Evolutionary conservation across 2,329 filamentous ascomycete species (phyloP).

Genomic region (Cyclaneusma minus): DNA sequence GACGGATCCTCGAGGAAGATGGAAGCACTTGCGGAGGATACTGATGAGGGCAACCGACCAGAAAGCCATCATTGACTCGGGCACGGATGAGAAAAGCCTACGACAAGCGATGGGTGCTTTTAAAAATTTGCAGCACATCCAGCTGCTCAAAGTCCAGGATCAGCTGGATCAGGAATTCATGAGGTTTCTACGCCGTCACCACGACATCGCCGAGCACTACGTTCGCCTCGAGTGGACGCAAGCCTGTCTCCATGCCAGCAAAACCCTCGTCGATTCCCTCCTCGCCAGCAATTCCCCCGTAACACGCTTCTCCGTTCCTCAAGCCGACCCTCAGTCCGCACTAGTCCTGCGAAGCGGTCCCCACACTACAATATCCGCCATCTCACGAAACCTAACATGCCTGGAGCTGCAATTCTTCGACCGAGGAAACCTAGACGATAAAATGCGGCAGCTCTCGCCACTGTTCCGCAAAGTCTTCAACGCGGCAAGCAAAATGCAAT

Average conservation of each 20-base stretch:
- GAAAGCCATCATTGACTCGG: conserved; percentile 9
- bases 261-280: conserved; percentile 40
- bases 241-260: conserved; percentile 45
- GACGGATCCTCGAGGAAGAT: conserved; percentile 1
- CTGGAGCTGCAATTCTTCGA: conserved; percentile 50
- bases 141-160: conserved; percentile 46
- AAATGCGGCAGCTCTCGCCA: conserved; percentile 38
- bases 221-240: conserved; percentile 42
- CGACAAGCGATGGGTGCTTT: conserved; percentile 26
- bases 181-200: conserved; percentile 31
- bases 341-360: conserved; percentile 31
- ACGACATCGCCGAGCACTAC: conserved; percentile 25
- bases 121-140: conserved; percentile 44
- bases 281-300: conserved; percentile 37
- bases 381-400: conserved; percentile 42
- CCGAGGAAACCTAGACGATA: conserved; percentile 33
- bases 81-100: conserved; percentile 10
- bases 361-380: conserved; percentile 28
- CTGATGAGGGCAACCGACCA: conserved; percentile 10
- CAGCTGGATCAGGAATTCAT: conserved; percentile 37
- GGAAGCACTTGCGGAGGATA: not conserved
- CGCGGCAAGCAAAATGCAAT: conserved; percentile 41
- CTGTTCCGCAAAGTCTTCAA: conserved; percentile 42
- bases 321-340: conserved; percentile 44
- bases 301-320: conserved; percentile 44